These are phyloP conservation scores for Acanthamoeba triangularis DNA, from an alignment of 208 protist species.

Conservation along the genomic window DNA sequence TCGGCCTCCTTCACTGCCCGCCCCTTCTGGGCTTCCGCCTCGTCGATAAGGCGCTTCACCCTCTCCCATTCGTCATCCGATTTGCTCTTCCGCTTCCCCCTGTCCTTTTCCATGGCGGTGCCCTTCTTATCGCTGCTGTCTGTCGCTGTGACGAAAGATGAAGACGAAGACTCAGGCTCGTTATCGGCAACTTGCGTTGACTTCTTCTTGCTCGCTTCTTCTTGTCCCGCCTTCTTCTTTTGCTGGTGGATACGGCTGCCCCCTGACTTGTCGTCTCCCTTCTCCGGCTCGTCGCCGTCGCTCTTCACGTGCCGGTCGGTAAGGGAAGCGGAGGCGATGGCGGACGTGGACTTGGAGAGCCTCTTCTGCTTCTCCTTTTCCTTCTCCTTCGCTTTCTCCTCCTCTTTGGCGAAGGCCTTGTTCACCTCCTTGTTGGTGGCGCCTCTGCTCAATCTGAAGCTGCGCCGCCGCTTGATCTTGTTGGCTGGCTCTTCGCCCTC, in stretches of 20 bases:
- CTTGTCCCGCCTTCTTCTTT: background rate
- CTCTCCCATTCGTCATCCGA: conserved; percentile 1
- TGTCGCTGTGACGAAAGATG: too few species aligned
- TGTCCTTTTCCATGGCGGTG: background rate
- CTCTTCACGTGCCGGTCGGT: background rate
- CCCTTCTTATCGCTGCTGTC: background rate
- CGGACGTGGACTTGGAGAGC: background rate
- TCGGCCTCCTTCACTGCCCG: background rate
- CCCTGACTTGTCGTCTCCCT: background rate
- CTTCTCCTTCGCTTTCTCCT: background rate
- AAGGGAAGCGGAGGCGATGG: background rate
- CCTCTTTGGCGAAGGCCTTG: background rate
- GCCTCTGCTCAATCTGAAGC: background rate
- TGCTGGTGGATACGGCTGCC: too few species aligned
- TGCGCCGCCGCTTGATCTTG: conserved; percentile 13
- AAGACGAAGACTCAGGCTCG: too few species aligned
- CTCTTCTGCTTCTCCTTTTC: background rate
- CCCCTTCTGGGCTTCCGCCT: background rate
- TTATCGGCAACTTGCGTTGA: too few species aligned
- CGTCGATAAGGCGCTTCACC: background rate
- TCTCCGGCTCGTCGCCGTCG: background rate
- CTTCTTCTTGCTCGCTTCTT: background rate
- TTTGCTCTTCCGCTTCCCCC: background rate
- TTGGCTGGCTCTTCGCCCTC: background rate
- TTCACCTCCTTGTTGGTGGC: background rate